A percentile compares a stretch with the other conserved stretches of the same genome.
Conservation (phyloP, 768 basidiomycete species). For the Trametes punicea region DNA sequence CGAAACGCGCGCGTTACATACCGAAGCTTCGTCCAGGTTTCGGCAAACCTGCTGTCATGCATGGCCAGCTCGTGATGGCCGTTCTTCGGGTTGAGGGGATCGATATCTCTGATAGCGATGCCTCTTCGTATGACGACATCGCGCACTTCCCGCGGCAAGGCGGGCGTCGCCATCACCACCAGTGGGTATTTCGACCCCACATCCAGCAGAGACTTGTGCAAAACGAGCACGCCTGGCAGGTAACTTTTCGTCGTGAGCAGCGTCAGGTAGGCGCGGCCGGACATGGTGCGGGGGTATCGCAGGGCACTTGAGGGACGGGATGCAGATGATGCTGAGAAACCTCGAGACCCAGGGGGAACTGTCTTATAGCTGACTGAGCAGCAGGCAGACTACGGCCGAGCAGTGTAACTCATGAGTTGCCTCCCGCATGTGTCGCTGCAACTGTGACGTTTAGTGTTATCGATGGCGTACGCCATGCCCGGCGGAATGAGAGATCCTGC, state of each 20-base stretch:
- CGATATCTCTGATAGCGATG: conserved; percentile 58
- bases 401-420: background rate
- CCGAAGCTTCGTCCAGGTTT: conserved; percentile 66
- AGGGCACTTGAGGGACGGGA: background rate
- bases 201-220: conserved; percentile 45
- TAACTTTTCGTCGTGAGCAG: conserved; percentile 68
- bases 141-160: conserved; percentile 36
- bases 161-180: conserved; percentile 47
- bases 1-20: conserved; percentile 21
- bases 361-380: conserved; percentile 11
- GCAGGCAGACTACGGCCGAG: conserved; percentile 3
- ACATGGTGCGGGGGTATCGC: conserved; percentile 12
- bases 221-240: conserved; percentile 53
- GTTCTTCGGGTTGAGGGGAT: conserved; percentile 50
- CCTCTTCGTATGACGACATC: conserved; percentile 48
- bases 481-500: background rate
- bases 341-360: background rate
- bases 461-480: conserved; percentile 1
- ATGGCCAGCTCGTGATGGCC: conserved; percentile 34
- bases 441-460: conserved; percentile 8
- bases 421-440: background rate
- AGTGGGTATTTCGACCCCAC: conserved; percentile 47
- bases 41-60: conserved; percentile 49
- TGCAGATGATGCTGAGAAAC: background rate
- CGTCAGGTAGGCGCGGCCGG: conserved; percentile 62